phyloP scores from a whole-genome alignment of 1,139 yeast species.

The Saccharomyces hybrid region DNA sequence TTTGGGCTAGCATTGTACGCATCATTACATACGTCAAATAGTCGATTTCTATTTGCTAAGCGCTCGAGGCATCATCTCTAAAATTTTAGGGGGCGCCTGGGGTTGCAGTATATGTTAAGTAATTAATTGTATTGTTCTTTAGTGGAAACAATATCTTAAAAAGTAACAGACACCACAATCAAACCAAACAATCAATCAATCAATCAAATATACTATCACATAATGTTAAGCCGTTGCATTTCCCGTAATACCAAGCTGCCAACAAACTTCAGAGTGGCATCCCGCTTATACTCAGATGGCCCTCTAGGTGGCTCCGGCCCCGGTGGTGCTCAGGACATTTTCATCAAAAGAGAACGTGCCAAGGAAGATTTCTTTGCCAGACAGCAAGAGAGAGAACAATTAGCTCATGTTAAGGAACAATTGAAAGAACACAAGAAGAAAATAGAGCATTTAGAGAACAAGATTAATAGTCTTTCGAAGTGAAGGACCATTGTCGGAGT shows the following conservation, averaged over 20 bases:
- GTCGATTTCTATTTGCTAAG: neutral
- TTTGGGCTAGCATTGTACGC: neutral
- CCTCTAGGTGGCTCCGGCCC: conserved; percentile 45
- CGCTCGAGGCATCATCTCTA: neutral
- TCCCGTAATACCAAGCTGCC: conserved; percentile 12
- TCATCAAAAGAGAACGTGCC: conserved; percentile 63
- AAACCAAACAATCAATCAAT: neutral
- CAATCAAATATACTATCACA: conserved; percentile 15
- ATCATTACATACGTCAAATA: neutral
- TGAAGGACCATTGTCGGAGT: neutral
- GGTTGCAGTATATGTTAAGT: neutral
- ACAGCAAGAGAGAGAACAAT: conserved; percentile 57
- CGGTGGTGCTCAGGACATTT: conserved; percentile 43
- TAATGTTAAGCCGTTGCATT: conserved; percentile 23
- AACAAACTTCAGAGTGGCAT: conserved; percentile 23
- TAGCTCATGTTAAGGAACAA: conserved; percentile 45
- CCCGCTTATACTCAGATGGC: conserved; percentile 46
- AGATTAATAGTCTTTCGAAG: conserved; percentile 23
- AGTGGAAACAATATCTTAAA: neutral
- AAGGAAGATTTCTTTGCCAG: conserved; percentile 57
- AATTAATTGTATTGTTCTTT: neutral
- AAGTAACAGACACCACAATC: neutral
- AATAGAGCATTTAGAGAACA: conserved; percentile 33
- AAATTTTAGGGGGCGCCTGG: neutral
- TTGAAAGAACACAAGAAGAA: conserved; percentile 44